Evolutionary conservation across 495 filamentous ascomycete species (phyloP).

Genomic region (Aspergillus ostianus): DNA sequence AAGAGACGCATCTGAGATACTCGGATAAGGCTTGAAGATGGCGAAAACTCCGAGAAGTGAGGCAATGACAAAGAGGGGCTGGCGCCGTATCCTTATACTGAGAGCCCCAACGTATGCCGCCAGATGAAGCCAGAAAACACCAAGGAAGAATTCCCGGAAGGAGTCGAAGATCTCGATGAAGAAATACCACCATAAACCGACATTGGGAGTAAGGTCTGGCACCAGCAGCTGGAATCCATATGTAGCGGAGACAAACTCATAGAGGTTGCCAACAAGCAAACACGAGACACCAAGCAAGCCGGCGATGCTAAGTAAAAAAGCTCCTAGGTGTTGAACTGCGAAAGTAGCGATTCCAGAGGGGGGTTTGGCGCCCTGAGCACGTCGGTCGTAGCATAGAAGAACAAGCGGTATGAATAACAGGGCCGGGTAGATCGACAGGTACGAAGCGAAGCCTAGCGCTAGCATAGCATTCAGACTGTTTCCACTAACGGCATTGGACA

Average conservation of each 20-base stretch:
- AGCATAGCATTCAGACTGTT: constrained; percentile 75
- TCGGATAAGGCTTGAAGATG: constrained; percentile 95
- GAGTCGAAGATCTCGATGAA: constrained; percentile 99
- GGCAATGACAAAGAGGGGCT: constrained; percentile 82
- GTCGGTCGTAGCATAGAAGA: constrained; percentile 77
- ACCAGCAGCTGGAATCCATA: constrained; percentile 91
- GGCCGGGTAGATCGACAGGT: constrained; percentile 87
- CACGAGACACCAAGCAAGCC: constrained; percentile 70
- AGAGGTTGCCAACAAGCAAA: constrained; percentile 72
- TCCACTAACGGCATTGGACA: constrained; percentile 78
- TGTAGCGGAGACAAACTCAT: constrained; percentile 81
- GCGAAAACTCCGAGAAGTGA: constrained; percentile 82
- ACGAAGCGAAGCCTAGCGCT: constrained; percentile 80
- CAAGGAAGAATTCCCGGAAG: constrained; percentile 94
- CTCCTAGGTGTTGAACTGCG: constrained; percentile 45
- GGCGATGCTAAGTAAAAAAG: constrained; percentile 45
- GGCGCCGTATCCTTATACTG: constrained; percentile 71
- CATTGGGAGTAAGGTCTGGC: constrained; percentile 90
- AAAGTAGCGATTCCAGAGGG: constrained; percentile 41
- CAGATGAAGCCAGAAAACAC: constrained; percentile 95
- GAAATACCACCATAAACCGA: constrained; percentile 99
- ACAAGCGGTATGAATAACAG: constrained; percentile 81
- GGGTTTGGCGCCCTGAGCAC: constrained; percentile 24
- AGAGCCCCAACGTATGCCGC: constrained; percentile 83
- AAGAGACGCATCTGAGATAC: constrained; percentile 79